phyloP scores from a whole-genome alignment of 148 eudicot species.

The Amaranthus cruentus region DNA sequence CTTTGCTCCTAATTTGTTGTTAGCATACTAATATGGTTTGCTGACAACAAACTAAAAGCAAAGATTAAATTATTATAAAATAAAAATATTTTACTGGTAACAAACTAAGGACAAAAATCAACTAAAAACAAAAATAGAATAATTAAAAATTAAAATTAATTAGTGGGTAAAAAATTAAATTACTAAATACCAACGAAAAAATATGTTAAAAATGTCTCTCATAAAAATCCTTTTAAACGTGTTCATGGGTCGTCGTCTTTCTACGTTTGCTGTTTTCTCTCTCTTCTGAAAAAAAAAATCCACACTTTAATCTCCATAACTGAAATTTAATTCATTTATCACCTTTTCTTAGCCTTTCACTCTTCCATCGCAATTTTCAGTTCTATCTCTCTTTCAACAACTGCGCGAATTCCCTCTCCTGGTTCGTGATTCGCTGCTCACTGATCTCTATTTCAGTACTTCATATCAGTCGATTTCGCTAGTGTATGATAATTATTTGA shows the following conservation, averaged over 20 bases:
- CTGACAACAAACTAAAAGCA: no score
- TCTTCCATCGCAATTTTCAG: not conserved
- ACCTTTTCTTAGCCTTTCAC: constrained; percentile 3
- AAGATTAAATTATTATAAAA: no score
- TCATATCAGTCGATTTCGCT: not conserved
- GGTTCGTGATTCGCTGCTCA: constrained; percentile 10
- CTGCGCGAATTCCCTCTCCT: not conserved
- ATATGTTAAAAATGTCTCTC: not conserved
- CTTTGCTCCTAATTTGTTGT: no score
- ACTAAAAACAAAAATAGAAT: no score
- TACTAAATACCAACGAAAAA: no score
- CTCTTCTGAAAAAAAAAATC: constrained; percentile 6
- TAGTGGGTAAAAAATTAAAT: no score
- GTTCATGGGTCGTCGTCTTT: constrained; percentile 11
- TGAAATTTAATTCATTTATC: not conserved
- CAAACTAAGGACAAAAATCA: no score
- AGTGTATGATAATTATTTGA: not conserved
- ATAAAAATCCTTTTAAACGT: not conserved
- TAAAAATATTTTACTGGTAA: no score
- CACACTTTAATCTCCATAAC: not conserved
- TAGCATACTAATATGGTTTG: no score
- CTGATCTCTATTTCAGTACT: not conserved
- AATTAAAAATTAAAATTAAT: no score
- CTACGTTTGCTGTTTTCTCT: constrained; percentile 13
- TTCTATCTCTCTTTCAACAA: not conserved